Conservation (phyloP, 148 eudicot species). For the Suaeda aralocaspica region DNA sequence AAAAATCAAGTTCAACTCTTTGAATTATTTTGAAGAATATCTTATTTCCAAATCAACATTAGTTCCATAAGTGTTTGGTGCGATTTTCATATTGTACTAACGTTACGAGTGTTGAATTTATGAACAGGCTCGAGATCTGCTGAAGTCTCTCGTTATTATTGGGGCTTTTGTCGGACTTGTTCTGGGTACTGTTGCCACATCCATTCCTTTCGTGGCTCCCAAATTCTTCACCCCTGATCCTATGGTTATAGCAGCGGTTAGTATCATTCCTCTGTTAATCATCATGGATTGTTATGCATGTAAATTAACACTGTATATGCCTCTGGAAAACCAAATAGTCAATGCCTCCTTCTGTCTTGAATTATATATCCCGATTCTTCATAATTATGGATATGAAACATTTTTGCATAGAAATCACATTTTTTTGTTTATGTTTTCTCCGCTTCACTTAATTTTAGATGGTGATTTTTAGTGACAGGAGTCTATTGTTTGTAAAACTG, state of each 20-base stretch:
- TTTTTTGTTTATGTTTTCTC: too few relatives aligned
- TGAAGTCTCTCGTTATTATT: slow-evolving; percentile 74
- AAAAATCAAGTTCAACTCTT: neutral
- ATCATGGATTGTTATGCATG: neutral
- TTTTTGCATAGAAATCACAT: too few relatives aligned
- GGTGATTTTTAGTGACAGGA: too few relatives aligned
- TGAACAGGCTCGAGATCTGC: slow-evolving; percentile 61
- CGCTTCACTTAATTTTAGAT: too few relatives aligned
- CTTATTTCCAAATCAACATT: neutral
- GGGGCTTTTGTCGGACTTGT: slow-evolving; percentile 64
- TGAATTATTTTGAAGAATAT: neutral
- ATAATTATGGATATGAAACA: too few relatives aligned
- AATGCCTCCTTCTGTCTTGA: too few relatives aligned
- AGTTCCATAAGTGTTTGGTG: neutral
- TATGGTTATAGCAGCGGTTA: slow-evolving; percentile 65
- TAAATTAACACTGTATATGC: neutral
- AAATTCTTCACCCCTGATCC: slow-evolving; percentile 72
- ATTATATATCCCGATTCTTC: too few relatives aligned
- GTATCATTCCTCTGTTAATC: slow-evolving; percentile 10
- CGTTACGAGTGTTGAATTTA: slow-evolving; percentile 10
- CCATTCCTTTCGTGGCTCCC: slow-evolving; percentile 78
- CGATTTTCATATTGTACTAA: slow-evolving; percentile 13
- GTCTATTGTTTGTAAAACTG: too few relatives aligned
- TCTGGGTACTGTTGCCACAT: slow-evolving; percentile 62
- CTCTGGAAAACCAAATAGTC: too few relatives aligned